Evolutionary conservation across 495 filamentous ascomycete species (phyloP).

Genomic region (Podospora sp.): DNA sequence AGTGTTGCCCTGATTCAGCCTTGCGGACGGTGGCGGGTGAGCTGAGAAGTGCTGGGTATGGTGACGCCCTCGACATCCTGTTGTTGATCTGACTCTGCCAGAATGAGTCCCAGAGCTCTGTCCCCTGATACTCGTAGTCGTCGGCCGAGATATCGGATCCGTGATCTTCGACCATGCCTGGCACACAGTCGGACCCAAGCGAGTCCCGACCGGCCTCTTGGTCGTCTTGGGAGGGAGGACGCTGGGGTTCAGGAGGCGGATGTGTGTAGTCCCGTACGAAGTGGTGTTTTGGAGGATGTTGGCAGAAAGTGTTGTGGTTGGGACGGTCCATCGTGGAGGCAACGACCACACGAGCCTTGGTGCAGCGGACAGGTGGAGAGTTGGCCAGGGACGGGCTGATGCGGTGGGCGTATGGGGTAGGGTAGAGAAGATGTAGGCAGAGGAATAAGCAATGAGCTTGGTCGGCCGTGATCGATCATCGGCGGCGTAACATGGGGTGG

Average conservation of each 20-base stretch:
- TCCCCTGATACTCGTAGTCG: constrained; percentile 30
- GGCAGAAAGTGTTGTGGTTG: constrained; percentile 14
- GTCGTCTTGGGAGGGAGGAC: constrained; percentile 7
- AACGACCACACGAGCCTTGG: neutral
- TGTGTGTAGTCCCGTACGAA: constrained; percentile 27
- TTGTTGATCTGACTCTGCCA: constrained; percentile 19
- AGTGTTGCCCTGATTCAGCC: neutral
- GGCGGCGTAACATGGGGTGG: constrained; percentile 5
- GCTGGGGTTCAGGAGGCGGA: constrained; percentile 13
- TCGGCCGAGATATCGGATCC: constrained; percentile 35
- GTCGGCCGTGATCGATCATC: neutral
- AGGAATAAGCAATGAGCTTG: neutral
- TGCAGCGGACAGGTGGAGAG: too few species aligned
- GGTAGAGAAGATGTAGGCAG: neutral
- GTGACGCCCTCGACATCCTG: neutral
- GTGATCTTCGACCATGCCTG: constrained; percentile 36
- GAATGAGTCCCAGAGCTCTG: constrained; percentile 33
- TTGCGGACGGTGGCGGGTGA: constrained; percentile 8
- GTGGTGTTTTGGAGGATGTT: constrained; percentile 1
- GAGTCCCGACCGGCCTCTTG: constrained; percentile 24
- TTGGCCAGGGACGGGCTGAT: neutral
- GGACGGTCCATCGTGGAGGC: constrained; percentile 19
- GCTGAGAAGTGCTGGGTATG: constrained; percentile 22
- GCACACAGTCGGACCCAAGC: constrained; percentile 28
- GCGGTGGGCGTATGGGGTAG: constrained; percentile 4